phyloP scores from a whole-genome alignment of 2,329 filamentous ascomycete genomes.

The Paecilomyces sp. region DNA sequence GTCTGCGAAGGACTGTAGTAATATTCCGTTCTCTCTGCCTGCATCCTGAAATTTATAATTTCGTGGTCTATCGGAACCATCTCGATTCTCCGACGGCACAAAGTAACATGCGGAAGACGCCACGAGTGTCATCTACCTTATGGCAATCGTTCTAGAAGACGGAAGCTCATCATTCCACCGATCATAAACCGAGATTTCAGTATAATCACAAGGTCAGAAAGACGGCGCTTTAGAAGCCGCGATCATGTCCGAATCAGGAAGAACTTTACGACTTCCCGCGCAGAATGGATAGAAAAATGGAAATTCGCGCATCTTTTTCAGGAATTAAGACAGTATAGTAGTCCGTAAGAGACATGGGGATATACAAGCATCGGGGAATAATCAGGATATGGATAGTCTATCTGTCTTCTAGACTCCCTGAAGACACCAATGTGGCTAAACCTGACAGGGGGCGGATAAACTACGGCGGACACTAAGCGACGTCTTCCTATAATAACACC shows the following conservation, averaged over 20 bases:
- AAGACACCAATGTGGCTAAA: not conserved
- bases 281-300: not conserved
- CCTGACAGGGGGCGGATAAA: not conserved
- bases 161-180: not conserved
- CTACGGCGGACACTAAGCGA: not conserved
- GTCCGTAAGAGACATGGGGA: not conserved
- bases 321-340: not conserved
- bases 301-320: not conserved
- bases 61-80: not conserved
- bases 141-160: not conserved
- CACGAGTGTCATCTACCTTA: not conserved
- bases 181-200: not conserved
- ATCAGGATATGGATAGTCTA: not conserved
- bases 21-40: not conserved
- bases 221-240: not conserved
- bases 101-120: not conserved
- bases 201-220: not conserved
- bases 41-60: not conserved
- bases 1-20: not conserved
- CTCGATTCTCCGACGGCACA: not conserved
- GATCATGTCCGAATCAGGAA: not conserved
- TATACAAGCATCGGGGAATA: not conserved
- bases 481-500: not conserved
- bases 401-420: not conserved
- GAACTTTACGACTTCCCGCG: not conserved